These are phyloP conservation scores for Albugo laibachii DNA, from an alignment of 352 stramenopile species.

Conservation along the genomic window DNA sequence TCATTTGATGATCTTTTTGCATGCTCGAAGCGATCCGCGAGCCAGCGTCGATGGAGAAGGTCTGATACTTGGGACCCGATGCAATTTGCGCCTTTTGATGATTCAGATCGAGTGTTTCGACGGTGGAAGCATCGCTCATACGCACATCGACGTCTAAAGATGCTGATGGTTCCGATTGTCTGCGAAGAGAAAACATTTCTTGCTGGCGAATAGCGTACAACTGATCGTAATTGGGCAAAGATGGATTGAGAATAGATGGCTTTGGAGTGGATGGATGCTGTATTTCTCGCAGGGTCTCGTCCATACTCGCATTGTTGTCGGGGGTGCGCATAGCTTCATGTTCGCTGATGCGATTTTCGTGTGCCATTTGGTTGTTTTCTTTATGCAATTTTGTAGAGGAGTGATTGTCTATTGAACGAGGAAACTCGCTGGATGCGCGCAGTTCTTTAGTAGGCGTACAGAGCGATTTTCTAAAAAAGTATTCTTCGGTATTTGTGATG, in stretches of 20 bases:
- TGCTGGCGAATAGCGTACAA: too few relatives aligned
- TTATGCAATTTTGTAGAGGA: neutral
- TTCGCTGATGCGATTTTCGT: neutral
- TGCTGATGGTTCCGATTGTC: too few relatives aligned
- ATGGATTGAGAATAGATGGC: neutral
- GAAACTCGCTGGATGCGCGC: slow-evolving; percentile 1
- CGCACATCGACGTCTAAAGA: slow-evolving; percentile 13
- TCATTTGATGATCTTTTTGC: slow-evolving; percentile 3
- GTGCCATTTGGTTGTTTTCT: slow-evolving; percentile 1
- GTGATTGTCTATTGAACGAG: neutral
- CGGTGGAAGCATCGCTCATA: slow-evolving; percentile 23
- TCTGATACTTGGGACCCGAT: too few relatives aligned
- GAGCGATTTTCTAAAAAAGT: slow-evolving; percentile 19
- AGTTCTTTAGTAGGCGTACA: too few relatives aligned
- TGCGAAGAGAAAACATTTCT: too few relatives aligned
- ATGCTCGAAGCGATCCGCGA: neutral
- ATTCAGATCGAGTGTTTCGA: slow-evolving; percentile 21
- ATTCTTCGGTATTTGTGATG: slow-evolving; percentile 72
- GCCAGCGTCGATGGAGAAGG: slow-evolving; percentile 11
- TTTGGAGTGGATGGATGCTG: neutral
- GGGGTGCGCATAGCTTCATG: slow-evolving; percentile 1
- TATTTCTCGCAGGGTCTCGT: slow-evolving; percentile 5
- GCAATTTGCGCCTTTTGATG: too few relatives aligned
- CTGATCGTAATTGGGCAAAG: too few relatives aligned
- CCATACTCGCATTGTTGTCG: neutral